Evolutionary conservation across 75 land plant genomes (phyloP).

Genomic region (Selaginella moellendorffii): DNA sequence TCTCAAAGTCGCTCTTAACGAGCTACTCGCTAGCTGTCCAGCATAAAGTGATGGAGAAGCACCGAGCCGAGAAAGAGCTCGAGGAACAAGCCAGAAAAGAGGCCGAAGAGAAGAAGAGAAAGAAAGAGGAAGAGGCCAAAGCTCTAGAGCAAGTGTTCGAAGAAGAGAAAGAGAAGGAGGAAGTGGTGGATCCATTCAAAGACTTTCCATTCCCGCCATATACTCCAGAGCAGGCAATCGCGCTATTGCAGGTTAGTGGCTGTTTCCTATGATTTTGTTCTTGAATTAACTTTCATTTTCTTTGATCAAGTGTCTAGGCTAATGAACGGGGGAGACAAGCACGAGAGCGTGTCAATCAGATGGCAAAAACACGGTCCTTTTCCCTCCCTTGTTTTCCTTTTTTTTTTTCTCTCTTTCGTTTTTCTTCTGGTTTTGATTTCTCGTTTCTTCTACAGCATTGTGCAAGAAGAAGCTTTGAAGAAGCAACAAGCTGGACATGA

Average conservation of each 20-base stretch:
- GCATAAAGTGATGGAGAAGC: background rate
- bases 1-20: too few species aligned
- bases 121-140: too few species aligned
- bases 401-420: too few species aligned
- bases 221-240: background rate
- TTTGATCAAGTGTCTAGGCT: background rate
- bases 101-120: too few species aligned
- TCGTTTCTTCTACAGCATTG: slow-evolving; percentile 10
- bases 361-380: background rate
- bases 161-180: too few species aligned
- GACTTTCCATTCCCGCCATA: background rate
- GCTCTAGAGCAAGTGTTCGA: too few species aligned
- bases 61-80: background rate
- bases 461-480: slow-evolving; percentile 25
- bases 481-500: slow-evolving; percentile 25
- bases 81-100: background rate
- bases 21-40: too few species aligned
- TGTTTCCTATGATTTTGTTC: background rate
- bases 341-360: background rate
- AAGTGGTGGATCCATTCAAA: too few species aligned
- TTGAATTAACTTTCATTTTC: background rate
- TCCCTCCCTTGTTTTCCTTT: too few species aligned
- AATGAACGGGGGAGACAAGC: background rate
- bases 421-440: too few species aligned
- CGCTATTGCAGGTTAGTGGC: background rate